phyloP scores from a whole-genome alignment of 768 basidiomycete species.

The Leccinum truebloodii region DNA sequence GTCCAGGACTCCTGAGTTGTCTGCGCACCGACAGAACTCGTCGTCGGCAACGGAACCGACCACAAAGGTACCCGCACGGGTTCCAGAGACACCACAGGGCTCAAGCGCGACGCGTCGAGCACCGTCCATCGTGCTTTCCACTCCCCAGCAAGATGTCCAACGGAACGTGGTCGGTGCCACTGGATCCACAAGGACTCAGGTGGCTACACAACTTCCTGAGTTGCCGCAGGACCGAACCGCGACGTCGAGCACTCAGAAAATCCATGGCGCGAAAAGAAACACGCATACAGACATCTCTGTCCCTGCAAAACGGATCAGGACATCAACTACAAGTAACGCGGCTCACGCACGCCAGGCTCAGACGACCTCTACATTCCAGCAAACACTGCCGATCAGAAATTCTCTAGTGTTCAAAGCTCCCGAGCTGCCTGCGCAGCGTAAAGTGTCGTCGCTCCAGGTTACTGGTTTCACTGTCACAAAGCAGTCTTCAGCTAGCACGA shows the following conservation, averaged over 20 bases:
- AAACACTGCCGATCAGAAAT: background rate
- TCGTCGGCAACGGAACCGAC: background rate
- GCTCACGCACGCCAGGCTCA: background rate
- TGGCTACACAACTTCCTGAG: background rate
- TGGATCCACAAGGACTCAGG: background rate
- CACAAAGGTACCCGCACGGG: background rate
- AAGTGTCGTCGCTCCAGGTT: background rate
- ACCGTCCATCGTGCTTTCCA: background rate
- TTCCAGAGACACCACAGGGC: background rate
- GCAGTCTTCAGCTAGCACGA: background rate
- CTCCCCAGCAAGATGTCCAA: background rate
- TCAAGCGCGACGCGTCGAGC: background rate
- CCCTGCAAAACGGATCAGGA: slow-evolving; percentile 18
- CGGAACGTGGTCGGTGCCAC: background rate
- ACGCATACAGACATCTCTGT: slow-evolving; percentile 22
- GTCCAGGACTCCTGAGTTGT: too few species aligned
- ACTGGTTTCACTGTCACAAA: background rate
- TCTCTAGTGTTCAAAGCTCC: slow-evolving; percentile 10
- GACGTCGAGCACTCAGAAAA: background rate
- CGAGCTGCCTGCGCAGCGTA: background rate
- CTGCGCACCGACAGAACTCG: background rate
- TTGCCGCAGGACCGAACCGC: background rate
- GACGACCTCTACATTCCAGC: background rate
- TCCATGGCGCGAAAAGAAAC: slow-evolving; percentile 15
- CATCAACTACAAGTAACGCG: background rate